Evolutionary conservation across 1,139 yeast species (phyloP).

Genomic region (Scheffersomyces segobiensis): DNA sequence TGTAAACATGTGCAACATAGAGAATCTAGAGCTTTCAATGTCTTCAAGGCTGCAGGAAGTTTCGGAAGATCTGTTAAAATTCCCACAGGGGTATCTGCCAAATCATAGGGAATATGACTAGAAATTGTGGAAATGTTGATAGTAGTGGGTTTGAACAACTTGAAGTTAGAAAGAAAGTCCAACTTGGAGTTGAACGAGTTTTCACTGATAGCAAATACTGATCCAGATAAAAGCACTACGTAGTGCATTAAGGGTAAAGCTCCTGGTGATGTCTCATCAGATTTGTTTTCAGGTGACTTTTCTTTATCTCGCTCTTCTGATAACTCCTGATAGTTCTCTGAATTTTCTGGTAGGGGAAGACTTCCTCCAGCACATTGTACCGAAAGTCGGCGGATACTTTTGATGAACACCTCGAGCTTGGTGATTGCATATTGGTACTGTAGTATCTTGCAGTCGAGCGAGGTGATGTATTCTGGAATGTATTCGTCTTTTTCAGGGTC

Average conservation of each 20-base stretch:
- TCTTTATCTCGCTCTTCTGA: not conserved
- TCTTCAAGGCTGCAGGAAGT: slow-evolving; percentile 28
- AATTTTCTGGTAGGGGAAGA: not conserved
- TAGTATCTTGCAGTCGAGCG: slow-evolving; percentile 37
- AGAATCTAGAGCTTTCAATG: slow-evolving; percentile 36
- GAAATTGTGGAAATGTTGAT: slow-evolving; percentile 36
- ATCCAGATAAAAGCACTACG: slow-evolving; percentile 42
- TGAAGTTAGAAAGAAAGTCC: slow-evolving; percentile 43
- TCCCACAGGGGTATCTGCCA: slow-evolving; percentile 28
- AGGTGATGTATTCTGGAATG: slow-evolving; percentile 13
- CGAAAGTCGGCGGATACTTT: slow-evolving; percentile 16
- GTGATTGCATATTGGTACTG: slow-evolving; percentile 43
- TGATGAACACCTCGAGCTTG: slow-evolving; percentile 28
- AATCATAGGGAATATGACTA: slow-evolving; percentile 44
- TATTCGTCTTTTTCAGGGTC: not conserved
- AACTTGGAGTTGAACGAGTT: slow-evolving; percentile 42
- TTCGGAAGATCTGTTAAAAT: slow-evolving; percentile 36
- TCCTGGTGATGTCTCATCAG: not conserved
- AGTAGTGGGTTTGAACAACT: slow-evolving; percentile 31
- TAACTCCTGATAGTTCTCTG: not conserved
- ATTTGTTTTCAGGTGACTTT: not conserved
- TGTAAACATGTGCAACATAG: slow-evolving; percentile 41
- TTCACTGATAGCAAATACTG: slow-evolving; percentile 51
- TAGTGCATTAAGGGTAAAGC: slow-evolving; percentile 36
- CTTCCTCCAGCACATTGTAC: slow-evolving; percentile 1